These are phyloP conservation scores for Herpetomonas muscarum DNA, from an alignment of 208 protist species.

Conservation along the genomic window DNA sequence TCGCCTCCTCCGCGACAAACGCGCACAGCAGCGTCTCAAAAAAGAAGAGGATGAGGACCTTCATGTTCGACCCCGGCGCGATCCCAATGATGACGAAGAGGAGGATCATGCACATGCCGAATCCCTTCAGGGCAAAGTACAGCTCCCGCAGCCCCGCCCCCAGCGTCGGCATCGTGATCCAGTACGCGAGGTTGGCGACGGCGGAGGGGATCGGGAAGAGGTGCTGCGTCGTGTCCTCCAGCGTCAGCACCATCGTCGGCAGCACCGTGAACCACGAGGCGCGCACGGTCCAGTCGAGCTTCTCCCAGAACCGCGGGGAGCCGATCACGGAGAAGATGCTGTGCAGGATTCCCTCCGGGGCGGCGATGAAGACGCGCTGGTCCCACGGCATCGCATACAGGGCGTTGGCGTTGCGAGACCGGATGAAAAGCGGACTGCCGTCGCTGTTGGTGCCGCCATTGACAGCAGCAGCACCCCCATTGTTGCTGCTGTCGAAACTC, in stretches of 20 bases:
- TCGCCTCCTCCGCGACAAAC: slow-evolving; percentile 70
- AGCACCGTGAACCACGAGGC: slow-evolving; percentile 70
- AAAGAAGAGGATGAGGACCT: slow-evolving; percentile 70
- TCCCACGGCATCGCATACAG: slow-evolving; percentile 80
- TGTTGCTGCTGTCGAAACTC: neutral
- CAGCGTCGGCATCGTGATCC: slow-evolving; percentile 80
- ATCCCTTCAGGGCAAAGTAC: slow-evolving; percentile 66
- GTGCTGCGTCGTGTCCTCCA: slow-evolving; percentile 55
- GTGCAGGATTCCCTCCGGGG: slow-evolving; percentile 31
- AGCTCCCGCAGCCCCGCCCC: slow-evolving; percentile 71
- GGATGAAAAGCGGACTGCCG: slow-evolving; percentile 13
- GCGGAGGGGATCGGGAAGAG: slow-evolving; percentile 72
- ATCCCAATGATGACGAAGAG: slow-evolving; percentile 60
- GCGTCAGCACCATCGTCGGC: slow-evolving; percentile 66
- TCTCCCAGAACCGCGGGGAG: slow-evolving; percentile 80
- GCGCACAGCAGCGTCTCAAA: slow-evolving; percentile 43
- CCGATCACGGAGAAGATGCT: slow-evolving; percentile 53
- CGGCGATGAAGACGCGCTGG: slow-evolving; percentile 60
- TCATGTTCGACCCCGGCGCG: slow-evolving; percentile 39
- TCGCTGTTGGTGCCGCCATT: neutral
- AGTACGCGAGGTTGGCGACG: slow-evolving; percentile 73
- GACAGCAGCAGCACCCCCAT: neutral
- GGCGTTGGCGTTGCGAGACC: slow-evolving; percentile 57
- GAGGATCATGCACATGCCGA: slow-evolving; percentile 50
- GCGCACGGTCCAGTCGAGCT: slow-evolving; percentile 79